phyloP scores from a whole-genome alignment of 2,329 filamentous ascomycete genomes.

The Triangularia verruculosa region DNA sequence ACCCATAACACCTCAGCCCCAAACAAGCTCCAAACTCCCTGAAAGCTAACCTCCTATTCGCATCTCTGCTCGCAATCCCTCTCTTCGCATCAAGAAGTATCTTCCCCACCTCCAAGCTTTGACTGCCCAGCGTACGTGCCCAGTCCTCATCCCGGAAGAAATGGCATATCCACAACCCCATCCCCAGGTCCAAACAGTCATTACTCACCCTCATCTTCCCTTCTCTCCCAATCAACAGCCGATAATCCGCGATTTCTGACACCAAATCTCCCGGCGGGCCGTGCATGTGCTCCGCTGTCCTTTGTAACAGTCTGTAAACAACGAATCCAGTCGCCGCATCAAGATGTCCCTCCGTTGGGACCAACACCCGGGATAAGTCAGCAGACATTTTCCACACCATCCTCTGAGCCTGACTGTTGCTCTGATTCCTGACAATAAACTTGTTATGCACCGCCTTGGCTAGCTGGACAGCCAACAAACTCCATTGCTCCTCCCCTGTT shows the following conservation, averaged over 20 bases:
- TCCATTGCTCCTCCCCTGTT: conserved; percentile 44
- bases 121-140: conserved; percentile 39
- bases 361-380: conserved; percentile 46
- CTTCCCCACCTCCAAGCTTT: conserved; percentile 31
- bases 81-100: conserved; percentile 25
- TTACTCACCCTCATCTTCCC: conserved; percentile 38
- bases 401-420: conserved; percentile 21
- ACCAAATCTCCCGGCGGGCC: conserved; percentile 34
- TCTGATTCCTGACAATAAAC: conserved; percentile 40
- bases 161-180: conserved; percentile 57
- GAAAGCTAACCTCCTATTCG: conserved; percentile 44
- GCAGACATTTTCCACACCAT: conserved; percentile 58
- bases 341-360: conserved; percentile 51
- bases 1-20: conserved; percentile 42
- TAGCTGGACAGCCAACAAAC: conserved; percentile 49
- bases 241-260: conserved; percentile 52
- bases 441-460: conserved; percentile 51
- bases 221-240: conserved; percentile 44
- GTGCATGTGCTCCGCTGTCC: conserved; percentile 34
- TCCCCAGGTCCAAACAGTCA: conserved; percentile 56
- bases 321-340: conserved; percentile 56
- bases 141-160: conserved; percentile 49
- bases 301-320: conserved; percentile 47
- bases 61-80: conserved; percentile 26
- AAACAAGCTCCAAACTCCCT: conserved; percentile 54